phyloP scores from a whole-genome alignment of 768 basidiomycete genomes.

The Pholiota microspora region DNA sequence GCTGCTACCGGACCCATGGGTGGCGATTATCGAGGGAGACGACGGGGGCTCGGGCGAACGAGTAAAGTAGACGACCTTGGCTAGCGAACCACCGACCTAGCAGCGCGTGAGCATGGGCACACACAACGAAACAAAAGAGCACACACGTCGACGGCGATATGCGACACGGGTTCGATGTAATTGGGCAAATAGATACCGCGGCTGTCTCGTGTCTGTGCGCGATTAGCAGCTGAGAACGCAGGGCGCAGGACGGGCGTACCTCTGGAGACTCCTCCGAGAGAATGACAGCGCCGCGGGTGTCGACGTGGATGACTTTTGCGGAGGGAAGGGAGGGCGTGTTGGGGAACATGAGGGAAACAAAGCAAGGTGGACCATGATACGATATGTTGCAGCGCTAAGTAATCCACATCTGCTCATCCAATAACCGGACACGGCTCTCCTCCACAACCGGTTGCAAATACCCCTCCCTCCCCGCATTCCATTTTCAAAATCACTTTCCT shows the following conservation, averaged over 20 bases:
- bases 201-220: slow-evolving; percentile 79
- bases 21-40: slow-evolving; percentile 68
- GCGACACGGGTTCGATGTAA: slow-evolving; percentile 95
- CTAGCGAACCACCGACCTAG: slow-evolving; percentile 95
- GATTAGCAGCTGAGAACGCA: slow-evolving; percentile 9
- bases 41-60: slow-evolving; percentile 85
- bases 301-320: slow-evolving; percentile 88
- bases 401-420: not conserved
- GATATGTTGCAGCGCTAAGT: slow-evolving; percentile 18
- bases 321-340: slow-evolving; percentile 68
- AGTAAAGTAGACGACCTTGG: slow-evolving; percentile 98
- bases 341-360: slow-evolving; percentile 27
- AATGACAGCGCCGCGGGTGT: slow-evolving; percentile 92
- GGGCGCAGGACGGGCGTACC: slow-evolving; percentile 43
- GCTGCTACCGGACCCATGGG: slow-evolving; percentile 48
- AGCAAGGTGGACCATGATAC: slow-evolving; percentile 25
- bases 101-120: slow-evolving; percentile 12
- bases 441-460: slow-evolving; percentile 1
- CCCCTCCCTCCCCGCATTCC: not conserved
- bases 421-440: slow-evolving; percentile 12
- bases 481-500: not conserved
- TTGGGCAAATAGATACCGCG: slow-evolving; percentile 97
- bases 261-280: slow-evolving; percentile 93
- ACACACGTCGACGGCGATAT: slow-evolving; percentile 96
- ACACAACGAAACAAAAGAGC: slow-evolving; percentile 1